phyloP scores from a whole-genome alignment of 192 early-diverging fungal genomes.

The Gamsiella multidivaricata region DNA sequence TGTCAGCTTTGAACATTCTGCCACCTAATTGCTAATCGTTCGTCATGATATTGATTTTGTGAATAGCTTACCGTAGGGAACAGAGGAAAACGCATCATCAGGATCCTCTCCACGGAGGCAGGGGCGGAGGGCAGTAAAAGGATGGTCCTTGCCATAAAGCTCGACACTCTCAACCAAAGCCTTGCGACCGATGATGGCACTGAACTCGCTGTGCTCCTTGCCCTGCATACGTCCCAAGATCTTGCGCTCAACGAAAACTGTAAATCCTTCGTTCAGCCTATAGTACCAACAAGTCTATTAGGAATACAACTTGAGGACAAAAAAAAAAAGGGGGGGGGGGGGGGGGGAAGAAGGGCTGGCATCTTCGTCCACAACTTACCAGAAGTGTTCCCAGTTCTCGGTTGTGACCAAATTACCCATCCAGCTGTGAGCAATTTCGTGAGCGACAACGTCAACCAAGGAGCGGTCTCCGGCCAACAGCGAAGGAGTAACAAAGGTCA shows the following conservation, averaged over 20 bases:
- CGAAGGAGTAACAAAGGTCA: slow-evolving; percentile 98
- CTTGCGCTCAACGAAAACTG: slow-evolving; percentile 93
- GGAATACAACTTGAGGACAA: background rate
- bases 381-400: slow-evolving; percentile 76
- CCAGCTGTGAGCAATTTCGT: slow-evolving; percentile 95
- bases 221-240: slow-evolving; percentile 85
- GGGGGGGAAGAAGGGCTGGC: background rate
- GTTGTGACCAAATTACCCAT: slow-evolving; percentile 89
- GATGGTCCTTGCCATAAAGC: slow-evolving; percentile 71
- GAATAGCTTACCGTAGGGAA: slow-evolving; percentile 80
- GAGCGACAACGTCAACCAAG: slow-evolving; percentile 94
- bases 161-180: slow-evolving; percentile 78
- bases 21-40: background rate
- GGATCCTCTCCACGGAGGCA: slow-evolving; percentile 81
- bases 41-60: background rate
- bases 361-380: slow-evolving; percentile 22
- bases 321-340: background rate
- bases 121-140: slow-evolving; percentile 78
- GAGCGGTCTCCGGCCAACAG: slow-evolving; percentile 94
- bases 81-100: slow-evolving; percentile 80
- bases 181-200: slow-evolving; percentile 85
- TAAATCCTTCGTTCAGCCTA: slow-evolving; percentile 98
- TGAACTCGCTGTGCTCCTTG: slow-evolving; percentile 81
- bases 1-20: background rate
- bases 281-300: too few species aligned